A percentile compares a stretch with the other conserved stretches of the same genome.
These are phyloP conservation scores for Fusarium sp. DNA, from an alignment of 2,329 filamentous ascomycete species.

Conservation along the genomic window DNA sequence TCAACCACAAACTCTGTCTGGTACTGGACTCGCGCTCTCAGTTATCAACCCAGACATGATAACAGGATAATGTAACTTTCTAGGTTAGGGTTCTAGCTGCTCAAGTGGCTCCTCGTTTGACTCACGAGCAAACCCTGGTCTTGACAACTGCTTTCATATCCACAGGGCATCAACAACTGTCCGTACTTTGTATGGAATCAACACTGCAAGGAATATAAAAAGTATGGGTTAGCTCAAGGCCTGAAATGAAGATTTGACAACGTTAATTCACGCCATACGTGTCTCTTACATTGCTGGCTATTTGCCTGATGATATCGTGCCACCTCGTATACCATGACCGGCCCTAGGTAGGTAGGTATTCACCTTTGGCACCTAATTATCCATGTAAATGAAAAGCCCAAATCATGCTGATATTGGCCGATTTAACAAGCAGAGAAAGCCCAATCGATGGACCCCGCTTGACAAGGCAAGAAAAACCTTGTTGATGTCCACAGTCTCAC, in stretches of 20 bases:
- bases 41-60: not conserved
- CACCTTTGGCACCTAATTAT: not conserved
- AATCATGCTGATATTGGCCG: conserved; percentile 23
- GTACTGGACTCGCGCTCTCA: too few species aligned
- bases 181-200: not conserved
- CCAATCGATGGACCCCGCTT: too few species aligned
- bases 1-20: not conserved
- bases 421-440: not conserved
- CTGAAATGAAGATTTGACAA: not conserved
- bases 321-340: conserved; percentile 5
- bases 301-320: conserved; percentile 15
- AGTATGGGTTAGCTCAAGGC: conserved; percentile 17
- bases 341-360: conserved; percentile 9
- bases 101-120: conserved; percentile 25
- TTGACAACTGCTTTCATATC: too few species aligned
- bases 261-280: conserved; percentile 11
- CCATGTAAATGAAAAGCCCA: conserved; percentile 14
- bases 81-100: conserved; percentile 12
- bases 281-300: conserved; percentile 1
- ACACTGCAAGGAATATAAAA: conserved; percentile 19
- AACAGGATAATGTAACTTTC: not conserved
- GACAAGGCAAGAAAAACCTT: too few species aligned
- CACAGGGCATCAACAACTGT: conserved; percentile 9
- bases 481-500: not conserved
- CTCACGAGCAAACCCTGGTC: too few species aligned